Evolutionary conservation across 176 grass and related monocot species (phyloP).

Genomic region (Oryza australiensis): DNA sequence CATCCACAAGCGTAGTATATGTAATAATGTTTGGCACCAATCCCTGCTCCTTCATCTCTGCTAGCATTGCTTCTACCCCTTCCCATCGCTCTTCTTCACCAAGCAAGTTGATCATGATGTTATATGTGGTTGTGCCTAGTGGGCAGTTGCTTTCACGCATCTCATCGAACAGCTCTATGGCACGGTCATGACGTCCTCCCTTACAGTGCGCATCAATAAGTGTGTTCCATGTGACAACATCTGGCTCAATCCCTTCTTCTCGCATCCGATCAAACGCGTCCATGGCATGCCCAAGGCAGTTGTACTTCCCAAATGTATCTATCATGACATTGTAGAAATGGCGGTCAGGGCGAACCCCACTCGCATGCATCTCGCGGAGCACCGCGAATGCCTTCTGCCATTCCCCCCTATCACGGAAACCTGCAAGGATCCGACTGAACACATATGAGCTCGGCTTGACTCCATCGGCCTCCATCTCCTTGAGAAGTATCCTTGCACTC

Average conservation of each 20-base stretch:
- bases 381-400: slow-evolving; percentile 95
- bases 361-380: slow-evolving; percentile 81
- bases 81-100: slow-evolving; percentile 66
- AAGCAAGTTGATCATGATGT: slow-evolving; percentile 89
- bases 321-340: slow-evolving; percentile 99
- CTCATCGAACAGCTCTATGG: slow-evolving; percentile 79
- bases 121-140: slow-evolving; percentile 76
- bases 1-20: slow-evolving; percentile 93
- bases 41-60: slow-evolving; percentile 70
- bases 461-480: slow-evolving; percentile 83
- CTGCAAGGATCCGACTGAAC: slow-evolving; percentile 80
- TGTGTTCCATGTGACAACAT: slow-evolving; percentile 93
- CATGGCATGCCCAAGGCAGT: slow-evolving; percentile 80
- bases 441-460: slow-evolving; percentile 79
- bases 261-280: slow-evolving; percentile 88
- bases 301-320: slow-evolving; percentile 92
- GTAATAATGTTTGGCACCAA: slow-evolving; percentile 83
- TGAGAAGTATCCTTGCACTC: slow-evolving; percentile 83
- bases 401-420: slow-evolving; percentile 77
- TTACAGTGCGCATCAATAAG: slow-evolving; percentile 78
- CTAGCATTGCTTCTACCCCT: slow-evolving; percentile 68
- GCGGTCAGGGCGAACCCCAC: slow-evolving; percentile 73
- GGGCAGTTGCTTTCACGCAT: slow-evolving; percentile 71
- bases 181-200: slow-evolving; percentile 68
- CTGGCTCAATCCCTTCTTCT: slow-evolving; percentile 71